These are phyloP conservation scores for Apophysomyces variabilis DNA, from an alignment of 371 early-diverging fungal genomes.

Conservation along the genomic window DNA sequence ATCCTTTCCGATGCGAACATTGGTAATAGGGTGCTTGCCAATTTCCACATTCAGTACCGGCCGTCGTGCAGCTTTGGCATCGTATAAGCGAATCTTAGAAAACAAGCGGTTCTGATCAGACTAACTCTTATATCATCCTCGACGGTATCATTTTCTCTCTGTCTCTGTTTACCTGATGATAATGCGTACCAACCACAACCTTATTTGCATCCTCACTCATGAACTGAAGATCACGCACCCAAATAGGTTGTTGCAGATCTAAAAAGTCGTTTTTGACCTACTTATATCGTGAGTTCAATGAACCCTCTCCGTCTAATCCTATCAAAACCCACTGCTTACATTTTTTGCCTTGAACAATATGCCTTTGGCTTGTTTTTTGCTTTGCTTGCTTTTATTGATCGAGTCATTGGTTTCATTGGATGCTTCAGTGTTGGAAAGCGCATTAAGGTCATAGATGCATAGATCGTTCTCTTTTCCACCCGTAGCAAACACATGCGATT, in stretches of 20 bases:
- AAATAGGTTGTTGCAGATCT: conserved; percentile 84
- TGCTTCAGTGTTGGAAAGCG: conserved; percentile 6
- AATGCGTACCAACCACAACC: conserved; percentile 73
- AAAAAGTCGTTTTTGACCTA: conserved; percentile 75
- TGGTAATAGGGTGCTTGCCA: conserved; percentile 71
- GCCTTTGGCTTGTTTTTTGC: conserved; percentile 47
- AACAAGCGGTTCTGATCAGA: too few species aligned
- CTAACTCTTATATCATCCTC: too few species aligned
- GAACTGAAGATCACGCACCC: conserved; percentile 87
- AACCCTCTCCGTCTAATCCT: not conserved
- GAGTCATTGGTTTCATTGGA: conserved; percentile 25
- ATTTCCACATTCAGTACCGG: conserved; percentile 71
- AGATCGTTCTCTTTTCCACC: conserved; percentile 90
- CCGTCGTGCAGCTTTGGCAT: conserved; percentile 69
- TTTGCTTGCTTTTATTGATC: conserved; percentile 40
- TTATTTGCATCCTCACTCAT: conserved; percentile 53
- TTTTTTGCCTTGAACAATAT: conserved; percentile 70
- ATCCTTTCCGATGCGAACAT: conserved; percentile 48
- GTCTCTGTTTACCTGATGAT: conserved; percentile 62
- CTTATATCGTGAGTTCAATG: conserved; percentile 12
- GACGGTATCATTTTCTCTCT: too few species aligned
- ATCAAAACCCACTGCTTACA: conserved; percentile 34
- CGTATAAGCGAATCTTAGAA: conserved; percentile 76
- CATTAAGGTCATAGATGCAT: conserved; percentile 73
- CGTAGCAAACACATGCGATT: conserved; percentile 73